Percentiles rank a stretch among this genome's conserved stretches.
Conservation (phyloP, 805 yeast genomes). For the Vanderwaltozyma verrucispora region DNA sequence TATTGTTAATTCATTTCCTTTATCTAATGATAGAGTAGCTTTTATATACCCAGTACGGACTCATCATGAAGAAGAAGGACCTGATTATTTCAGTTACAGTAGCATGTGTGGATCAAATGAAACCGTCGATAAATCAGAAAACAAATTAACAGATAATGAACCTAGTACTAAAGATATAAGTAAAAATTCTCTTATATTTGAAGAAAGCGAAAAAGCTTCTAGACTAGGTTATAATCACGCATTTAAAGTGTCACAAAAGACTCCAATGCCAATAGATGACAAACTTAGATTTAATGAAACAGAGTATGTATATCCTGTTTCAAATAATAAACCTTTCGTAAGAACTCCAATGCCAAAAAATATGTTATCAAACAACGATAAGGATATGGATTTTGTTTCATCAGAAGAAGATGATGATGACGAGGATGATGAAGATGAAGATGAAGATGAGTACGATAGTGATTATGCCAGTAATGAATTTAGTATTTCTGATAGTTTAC, state of each 20-base stretch:
- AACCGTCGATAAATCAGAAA: too few relatives aligned
- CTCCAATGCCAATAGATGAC: slow-evolving; percentile 5
- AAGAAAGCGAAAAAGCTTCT: background rate
- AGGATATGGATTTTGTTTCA: background rate
- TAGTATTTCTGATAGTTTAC: background rate
- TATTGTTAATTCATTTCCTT: slow-evolving; percentile 2
- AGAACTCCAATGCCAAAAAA: slow-evolving; percentile 4
- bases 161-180: too few relatives aligned
- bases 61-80: slow-evolving; percentile 9
- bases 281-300: background rate
- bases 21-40: slow-evolving; percentile 1
- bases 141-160: too few relatives aligned
- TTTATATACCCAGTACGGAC: slow-evolving; percentile 6
- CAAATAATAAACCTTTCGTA: background rate
- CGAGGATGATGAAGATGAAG: slow-evolving; percentile 7
- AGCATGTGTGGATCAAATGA: background rate
- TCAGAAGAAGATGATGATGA: slow-evolving; percentile 3
- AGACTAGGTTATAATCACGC: background rate
- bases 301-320: too few relatives aligned
- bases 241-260: slow-evolving; percentile 1
- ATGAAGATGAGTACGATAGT: slow-evolving; percentile 5
- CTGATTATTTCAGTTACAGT: slow-evolving; percentile 12
- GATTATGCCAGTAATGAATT: slow-evolving; percentile 1
- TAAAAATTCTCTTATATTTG: background rate
- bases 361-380: background rate